Base-by-base conservation (phyloP, 225 moss, liverwort and hornwort genomes). In the Anthoceros angustus region DNA sequence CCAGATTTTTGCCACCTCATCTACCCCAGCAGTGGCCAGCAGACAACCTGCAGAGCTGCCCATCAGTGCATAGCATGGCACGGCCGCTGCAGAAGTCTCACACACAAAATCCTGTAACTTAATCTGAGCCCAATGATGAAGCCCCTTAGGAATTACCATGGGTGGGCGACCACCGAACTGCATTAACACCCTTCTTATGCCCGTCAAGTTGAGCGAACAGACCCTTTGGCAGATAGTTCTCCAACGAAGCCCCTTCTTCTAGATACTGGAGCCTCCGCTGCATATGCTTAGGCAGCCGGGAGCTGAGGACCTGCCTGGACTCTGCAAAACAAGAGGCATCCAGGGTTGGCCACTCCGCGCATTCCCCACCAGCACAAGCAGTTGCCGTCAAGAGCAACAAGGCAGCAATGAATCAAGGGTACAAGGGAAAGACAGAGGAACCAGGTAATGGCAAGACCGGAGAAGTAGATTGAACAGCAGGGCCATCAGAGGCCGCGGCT, bases 111-210 rank as follows among this genome's bases (percentile, higher is more conserved):
- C 55, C 46, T 25, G 32, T 63, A 45, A 39, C n/a, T n/a, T n/a
- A n/a, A n/a, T n/a, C n/a, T 62, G 39, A 40, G 64, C 61, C 0
- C 25, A 16, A 40, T 15, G 55, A n/a, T 62, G 24, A 63, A 25
- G 48, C 5, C 8, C 42, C 40, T 21, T 41, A 25, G 68, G 41
- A 63, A 78, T 43, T 64, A 94, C 94, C 85, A 67, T 90, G 86
- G 43, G 84, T 83, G 21, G 90, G 88, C 75, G 90, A 94, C 90
- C 94, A 94, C n/a, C 82, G 79, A 61, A 88, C 80, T 65, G 86
- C 81, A 63, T 82, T 74, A 66, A 83, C 87, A 68, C 84, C 86
- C 74, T 85, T 94, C 39, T 61, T 80, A 42, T 94, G 94, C 7
- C 90, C 88, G 62, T 80, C 66, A 63, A 94, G 74, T 68, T 77